A percentile compares a stretch with the other conserved stretches of the same genome.
phyloP scores from a whole-genome alignment of 2,329 filamentous ascomycete genomes.

The Exophiala mesophila region DNA sequence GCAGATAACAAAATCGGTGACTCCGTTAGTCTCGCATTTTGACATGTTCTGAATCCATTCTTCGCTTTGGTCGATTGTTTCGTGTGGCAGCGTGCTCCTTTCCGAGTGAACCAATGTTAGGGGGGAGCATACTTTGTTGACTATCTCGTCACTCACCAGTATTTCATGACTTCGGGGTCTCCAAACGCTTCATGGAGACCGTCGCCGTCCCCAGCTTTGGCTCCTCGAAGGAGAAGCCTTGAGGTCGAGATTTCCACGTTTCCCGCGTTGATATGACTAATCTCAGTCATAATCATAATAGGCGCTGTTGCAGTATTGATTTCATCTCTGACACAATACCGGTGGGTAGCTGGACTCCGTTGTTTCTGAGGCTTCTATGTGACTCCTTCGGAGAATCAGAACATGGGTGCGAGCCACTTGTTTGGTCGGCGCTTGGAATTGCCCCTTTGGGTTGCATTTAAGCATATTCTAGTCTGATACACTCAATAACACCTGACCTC shows the following conservation, averaged over 20 bases:
- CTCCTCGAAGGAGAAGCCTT: conserved; percentile 18
- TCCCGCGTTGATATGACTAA: background rate
- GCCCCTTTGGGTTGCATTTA: too few relatives aligned
- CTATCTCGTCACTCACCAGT: conserved; percentile 12
- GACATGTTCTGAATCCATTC: conserved; percentile 17
- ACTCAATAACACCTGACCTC: too few relatives aligned
- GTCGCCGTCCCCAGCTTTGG: conserved; percentile 7
- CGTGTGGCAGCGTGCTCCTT: conserved; percentile 18
- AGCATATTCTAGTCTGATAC: too few relatives aligned
- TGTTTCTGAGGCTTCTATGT: too few relatives aligned
- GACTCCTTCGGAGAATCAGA: too few relatives aligned
- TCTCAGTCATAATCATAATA: background rate
- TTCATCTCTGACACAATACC: too few relatives aligned
- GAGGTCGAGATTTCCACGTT: conserved; percentile 16
- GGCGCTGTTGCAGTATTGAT: too few relatives aligned
- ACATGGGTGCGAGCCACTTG: too few relatives aligned
- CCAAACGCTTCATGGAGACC: conserved; percentile 17
- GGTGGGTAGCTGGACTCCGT: too few relatives aligned
- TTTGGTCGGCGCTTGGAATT: too few relatives aligned
- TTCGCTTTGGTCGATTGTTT: conserved; percentile 3
- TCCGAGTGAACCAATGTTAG: too few relatives aligned
- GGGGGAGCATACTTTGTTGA: background rate
- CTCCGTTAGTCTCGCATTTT: conserved; percentile 12
- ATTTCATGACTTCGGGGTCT: conserved; percentile 21
- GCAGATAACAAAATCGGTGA: conserved; percentile 22